Conservation (phyloP, 305 asterid genomes). For the Solanum hybrid region DNA sequence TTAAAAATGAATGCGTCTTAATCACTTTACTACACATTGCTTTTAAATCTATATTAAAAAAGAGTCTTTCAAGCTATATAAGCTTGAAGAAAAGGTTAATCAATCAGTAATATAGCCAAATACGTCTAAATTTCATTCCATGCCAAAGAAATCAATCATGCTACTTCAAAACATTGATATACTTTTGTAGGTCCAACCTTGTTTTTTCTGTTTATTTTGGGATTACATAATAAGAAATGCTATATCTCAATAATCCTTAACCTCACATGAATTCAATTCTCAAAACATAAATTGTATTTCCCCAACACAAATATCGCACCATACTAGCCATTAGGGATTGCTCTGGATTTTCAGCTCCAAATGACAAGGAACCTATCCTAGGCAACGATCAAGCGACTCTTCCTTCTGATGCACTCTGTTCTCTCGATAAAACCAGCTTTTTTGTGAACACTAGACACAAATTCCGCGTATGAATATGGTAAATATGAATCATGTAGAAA, state of each 20-base stretch:
- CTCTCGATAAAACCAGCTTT: neutral
- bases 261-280: neutral
- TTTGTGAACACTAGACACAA: neutral
- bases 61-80: neutral
- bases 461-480: neutral
- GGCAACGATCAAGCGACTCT: neutral
- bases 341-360: neutral
- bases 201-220: neutral
- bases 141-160: neutral
- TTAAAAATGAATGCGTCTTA: neutral
- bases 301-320: neutral
- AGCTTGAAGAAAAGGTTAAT: neutral
- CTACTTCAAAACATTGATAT: neutral
- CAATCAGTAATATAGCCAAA: neutral
- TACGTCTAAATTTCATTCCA: neutral
- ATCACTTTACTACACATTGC: neutral
- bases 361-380: neutral
- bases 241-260: neutral
- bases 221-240: neutral
- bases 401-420: neutral
- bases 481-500: neutral
- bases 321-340: neutral
- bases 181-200: neutral
- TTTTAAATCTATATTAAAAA: neutral
- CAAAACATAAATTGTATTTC: neutral